Conservation (phyloP, 192 early-diverging fungal species). For the Umbelopsis ramanniana region DNA sequence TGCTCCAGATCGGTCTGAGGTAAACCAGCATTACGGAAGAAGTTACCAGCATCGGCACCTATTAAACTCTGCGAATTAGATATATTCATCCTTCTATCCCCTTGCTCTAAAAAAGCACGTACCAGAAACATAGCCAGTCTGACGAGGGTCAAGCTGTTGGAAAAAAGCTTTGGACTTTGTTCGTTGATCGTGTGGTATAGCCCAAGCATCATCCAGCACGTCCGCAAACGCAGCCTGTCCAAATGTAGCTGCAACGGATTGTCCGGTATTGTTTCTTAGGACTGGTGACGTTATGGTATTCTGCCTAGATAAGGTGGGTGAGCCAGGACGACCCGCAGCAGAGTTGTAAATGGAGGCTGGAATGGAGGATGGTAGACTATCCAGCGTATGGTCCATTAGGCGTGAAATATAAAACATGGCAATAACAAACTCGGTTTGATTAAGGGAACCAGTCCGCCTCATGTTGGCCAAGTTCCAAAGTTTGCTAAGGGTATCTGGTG, state of each 20-base stretch:
- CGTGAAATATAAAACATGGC: slow-evolving; percentile 88
- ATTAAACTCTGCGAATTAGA: neutral
- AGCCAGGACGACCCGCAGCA: slow-evolving; percentile 36
- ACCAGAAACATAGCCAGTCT: slow-evolving; percentile 73
- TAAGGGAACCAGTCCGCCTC: slow-evolving; percentile 69
- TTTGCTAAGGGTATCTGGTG: slow-evolving; percentile 69
- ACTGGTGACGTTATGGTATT: slow-evolving; percentile 11
- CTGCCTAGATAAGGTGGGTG: slow-evolving; percentile 16
- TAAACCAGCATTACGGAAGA: slow-evolving; percentile 42
- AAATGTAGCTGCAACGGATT: slow-evolving; percentile 16
- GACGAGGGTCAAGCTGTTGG: slow-evolving; percentile 67
- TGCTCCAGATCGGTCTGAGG: slow-evolving; percentile 39
- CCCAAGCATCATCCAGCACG: slow-evolving; percentile 56
- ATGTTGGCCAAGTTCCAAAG: slow-evolving; percentile 89
- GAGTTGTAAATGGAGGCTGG: slow-evolving; percentile 64
- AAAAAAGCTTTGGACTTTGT: slow-evolving; percentile 79
- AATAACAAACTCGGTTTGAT: slow-evolving; percentile 85
- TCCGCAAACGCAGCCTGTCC: neutral
- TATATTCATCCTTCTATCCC: neutral
- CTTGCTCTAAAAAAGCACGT: neutral
- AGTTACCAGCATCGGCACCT: slow-evolving; percentile 39
- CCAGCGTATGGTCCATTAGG: slow-evolving; percentile 69
- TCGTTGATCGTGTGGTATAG: slow-evolving; percentile 73
- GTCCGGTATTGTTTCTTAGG: neutral
- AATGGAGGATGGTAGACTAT: slow-evolving; percentile 67